phyloP scores from a whole-genome alignment of 345 rosid genomes.

The Eucalyptus shirleyi region DNA sequence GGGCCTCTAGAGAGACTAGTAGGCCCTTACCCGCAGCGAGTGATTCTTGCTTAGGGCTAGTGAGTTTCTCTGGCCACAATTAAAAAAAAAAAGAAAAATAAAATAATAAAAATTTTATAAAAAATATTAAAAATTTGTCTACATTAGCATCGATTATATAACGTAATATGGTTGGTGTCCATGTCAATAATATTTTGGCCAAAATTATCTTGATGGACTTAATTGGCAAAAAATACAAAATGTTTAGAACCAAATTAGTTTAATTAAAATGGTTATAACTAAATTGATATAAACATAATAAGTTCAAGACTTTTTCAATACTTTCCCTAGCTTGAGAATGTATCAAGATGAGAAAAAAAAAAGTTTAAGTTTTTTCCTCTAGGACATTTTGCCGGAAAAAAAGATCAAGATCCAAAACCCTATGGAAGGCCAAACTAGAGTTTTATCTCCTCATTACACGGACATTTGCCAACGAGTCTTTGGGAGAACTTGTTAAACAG shows the following conservation, averaged over 20 bases:
- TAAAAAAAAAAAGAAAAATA: too few relatives aligned
- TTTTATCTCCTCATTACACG: background rate
- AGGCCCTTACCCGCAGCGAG: fast-evolving
- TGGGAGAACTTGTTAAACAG: background rate
- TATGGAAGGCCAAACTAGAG: background rate
- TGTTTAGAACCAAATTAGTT: too few relatives aligned
- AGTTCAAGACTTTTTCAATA: too few relatives aligned
- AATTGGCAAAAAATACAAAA: background rate
- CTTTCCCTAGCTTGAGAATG: background rate
- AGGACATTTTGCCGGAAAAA: background rate
- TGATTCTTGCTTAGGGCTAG: background rate
- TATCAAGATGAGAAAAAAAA: background rate
- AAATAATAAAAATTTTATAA: too few relatives aligned
- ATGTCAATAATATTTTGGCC: too few relatives aligned
- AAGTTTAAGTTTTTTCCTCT: background rate
- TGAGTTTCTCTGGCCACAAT: fast-evolving
- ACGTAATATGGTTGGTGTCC: fast-evolving
- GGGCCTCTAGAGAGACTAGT: background rate
- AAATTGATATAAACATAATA: too few relatives aligned
- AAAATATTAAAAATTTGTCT: too few relatives aligned
- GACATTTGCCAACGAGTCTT: background rate
- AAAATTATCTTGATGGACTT: too few relatives aligned
- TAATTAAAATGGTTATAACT: fast-evolving
- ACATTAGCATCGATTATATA: too few relatives aligned
- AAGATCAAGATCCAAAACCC: background rate